Conservation (phyloP, 768 basidiomycete genomes). For the Amanita molliuscula region DNA sequence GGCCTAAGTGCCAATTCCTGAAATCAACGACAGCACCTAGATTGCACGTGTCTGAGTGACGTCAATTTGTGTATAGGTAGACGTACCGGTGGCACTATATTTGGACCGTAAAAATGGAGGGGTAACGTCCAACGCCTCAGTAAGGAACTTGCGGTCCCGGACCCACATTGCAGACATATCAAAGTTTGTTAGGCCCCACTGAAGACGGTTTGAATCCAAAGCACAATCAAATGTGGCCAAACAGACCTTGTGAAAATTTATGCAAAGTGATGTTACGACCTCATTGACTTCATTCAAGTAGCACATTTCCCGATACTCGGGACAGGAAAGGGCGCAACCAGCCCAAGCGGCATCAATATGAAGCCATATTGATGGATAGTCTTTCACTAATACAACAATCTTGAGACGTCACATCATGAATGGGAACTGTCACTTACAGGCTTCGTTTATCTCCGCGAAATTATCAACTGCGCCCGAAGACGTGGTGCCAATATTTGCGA, state of each 20-base stretch:
- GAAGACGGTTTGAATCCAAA: not conserved
- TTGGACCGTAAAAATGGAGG: slow-evolving; percentile 76
- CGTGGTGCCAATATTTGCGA: slow-evolving; percentile 88
- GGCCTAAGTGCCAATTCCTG: slow-evolving; percentile 74
- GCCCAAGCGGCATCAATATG: slow-evolving; percentile 94
- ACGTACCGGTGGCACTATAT: slow-evolving; percentile 53
- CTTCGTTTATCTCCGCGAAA: slow-evolving; percentile 60
- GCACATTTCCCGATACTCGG: slow-evolving; percentile 57
- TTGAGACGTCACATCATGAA: not conserved
- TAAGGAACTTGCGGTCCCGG: slow-evolving; percentile 59
- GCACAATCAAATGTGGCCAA: not conserved
- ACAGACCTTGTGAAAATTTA: slow-evolving; percentile 82
- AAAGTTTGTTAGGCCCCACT: slow-evolving; percentile 90
- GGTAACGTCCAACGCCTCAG: slow-evolving; percentile 76
- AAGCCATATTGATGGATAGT: slow-evolving; percentile 62
- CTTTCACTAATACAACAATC: slow-evolving; percentile 31
- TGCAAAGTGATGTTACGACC: slow-evolving; percentile 71
- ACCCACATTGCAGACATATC: slow-evolving; percentile 80
- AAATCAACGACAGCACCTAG: slow-evolving; percentile 78
- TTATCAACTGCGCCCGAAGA: slow-evolving; percentile 83
- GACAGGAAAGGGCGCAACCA: slow-evolving; percentile 71
- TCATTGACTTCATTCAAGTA: slow-evolving; percentile 66
- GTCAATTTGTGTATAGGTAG: not conserved
- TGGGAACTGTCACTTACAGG: slow-evolving; percentile 34
- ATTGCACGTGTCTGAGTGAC: not conserved